These are phyloP conservation scores for Solanum chiquidenum DNA, from an alignment of 257 asterid genomes.

Conservation along the genomic window DNA sequence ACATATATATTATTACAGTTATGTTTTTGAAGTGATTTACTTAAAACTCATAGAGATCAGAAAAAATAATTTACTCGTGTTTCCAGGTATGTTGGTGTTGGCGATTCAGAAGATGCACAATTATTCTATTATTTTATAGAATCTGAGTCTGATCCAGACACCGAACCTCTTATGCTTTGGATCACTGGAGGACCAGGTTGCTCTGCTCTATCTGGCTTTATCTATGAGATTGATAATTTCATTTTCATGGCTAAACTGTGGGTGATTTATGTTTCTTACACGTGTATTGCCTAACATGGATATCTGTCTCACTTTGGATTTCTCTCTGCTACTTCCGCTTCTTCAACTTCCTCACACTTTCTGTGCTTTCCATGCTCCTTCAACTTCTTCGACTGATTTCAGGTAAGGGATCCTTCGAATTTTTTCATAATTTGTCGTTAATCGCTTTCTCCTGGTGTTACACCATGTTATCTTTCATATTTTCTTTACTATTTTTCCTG, in stretches of 20 bases:
- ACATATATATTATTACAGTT: not conserved
- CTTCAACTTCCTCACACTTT: not conserved
- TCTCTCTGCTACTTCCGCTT: not conserved
- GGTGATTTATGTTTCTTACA: no score
- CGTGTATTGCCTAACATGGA: no score
- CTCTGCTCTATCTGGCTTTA: conserved; percentile 7
- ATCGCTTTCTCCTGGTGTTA: no score
- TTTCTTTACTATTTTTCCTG: no score
- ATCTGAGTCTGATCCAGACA: conserved; percentile 8
- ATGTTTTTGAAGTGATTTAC: not conserved
- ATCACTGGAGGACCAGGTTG: conserved; percentile 25
- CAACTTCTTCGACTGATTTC: not conserved
- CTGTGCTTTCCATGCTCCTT: not conserved
- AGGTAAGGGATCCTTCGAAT: no score
- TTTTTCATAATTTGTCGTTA: no score
- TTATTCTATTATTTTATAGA: no score
- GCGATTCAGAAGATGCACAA: conserved; percentile 13
- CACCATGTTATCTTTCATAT: no score
- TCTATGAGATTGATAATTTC: conserved; percentile 11
- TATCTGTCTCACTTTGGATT: not conserved
- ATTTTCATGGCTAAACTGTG: no score
- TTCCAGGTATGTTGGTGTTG: conserved; percentile 21
- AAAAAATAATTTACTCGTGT: not conserved
- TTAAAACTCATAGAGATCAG: not conserved
- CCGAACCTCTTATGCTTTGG: conserved; percentile 18